Base-by-base conservation (phyloP, 2,329 filamentous ascomycete species). In the Ceratocystiopsis sp. region DNA sequence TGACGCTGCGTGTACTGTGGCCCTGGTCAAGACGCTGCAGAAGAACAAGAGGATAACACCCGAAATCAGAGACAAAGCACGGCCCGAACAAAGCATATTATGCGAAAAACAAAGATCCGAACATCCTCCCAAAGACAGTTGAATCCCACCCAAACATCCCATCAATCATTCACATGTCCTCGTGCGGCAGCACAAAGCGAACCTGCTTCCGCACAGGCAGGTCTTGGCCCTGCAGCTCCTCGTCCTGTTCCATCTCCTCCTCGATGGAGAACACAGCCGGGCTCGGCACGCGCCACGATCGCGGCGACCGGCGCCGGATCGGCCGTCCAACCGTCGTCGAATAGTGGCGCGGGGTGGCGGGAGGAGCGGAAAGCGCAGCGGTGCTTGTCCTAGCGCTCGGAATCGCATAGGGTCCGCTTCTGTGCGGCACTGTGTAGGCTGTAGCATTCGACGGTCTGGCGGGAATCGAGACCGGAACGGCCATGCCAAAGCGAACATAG, bases 231-330 rank as follows among this genome's bases (percentile, higher is more conserved):
- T 62, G 59, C 58, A 51, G 62, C 59, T 25, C 63, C 57, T 35
- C 40, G 33, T 29, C 25, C 25, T 29, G 25, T 10, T 29, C 70
- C 1, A 67, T 66, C 58, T 75, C 70, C 54, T 75, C 71, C 55
- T 72, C 66, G 44, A 75, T 75, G 29, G 68, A 68, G 66, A 70
- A 75, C 4, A 75, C 71, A 42, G 74, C 70, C 0, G 70, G 70
- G 51, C 71, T 75, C 8, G 71, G 71, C 56, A 72, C 66, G 35
- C 70, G 61, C 71, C 71, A 75, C 1, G 71, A 62, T 44, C 63
- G 62, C 11, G 62, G 63, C 10, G 67, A 64, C 37, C 64, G 60
- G 17, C 62, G 46, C 37, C 45, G 45, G 12, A 37, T 32, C 15
- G 44, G 44, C 39, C 25, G 36, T 33, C 38, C 36, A 34, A 36